phyloP scores from a whole-genome alignment of 345 rosid genomes.

The Atalantia buxifolia region DNA sequence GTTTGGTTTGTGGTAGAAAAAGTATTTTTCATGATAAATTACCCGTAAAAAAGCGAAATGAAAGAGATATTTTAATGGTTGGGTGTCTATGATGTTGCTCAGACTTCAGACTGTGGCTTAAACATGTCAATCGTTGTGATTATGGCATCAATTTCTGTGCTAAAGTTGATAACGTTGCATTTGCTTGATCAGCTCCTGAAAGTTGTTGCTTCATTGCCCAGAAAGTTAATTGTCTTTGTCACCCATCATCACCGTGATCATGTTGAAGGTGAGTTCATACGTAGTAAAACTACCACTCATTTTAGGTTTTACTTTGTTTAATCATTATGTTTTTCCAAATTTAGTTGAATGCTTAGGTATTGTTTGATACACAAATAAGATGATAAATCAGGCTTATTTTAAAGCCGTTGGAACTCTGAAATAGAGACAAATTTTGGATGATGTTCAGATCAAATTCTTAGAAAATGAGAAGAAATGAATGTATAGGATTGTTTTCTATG shows the following conservation, averaged over 20 bases:
- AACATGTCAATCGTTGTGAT: background rate
- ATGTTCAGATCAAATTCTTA: background rate
- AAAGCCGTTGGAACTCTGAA: background rate
- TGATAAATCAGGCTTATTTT: background rate
- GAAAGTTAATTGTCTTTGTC: constrained; percentile 69
- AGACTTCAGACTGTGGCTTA: background rate
- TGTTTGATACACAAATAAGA: background rate
- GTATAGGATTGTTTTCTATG: background rate
- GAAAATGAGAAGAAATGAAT: background rate
- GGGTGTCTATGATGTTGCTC: background rate
- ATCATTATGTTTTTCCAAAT: background rate
- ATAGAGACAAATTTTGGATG: background rate
- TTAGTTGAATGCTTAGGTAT: background rate
- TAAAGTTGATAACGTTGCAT: constrained; percentile 13
- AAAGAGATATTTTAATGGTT: background rate
- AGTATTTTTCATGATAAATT: background rate
- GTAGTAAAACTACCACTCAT: background rate
- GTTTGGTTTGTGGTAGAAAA: no score
- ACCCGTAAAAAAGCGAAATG: background rate
- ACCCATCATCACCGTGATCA: constrained; percentile 92
- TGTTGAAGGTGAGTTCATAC: constrained; percentile 57
- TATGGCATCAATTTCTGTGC: background rate
- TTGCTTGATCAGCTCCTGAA: constrained; percentile 56
- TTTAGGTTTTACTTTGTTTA: background rate
- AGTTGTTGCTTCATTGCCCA: constrained; percentile 65